Base-by-base conservation (phyloP, 2,329 filamentous ascomycete genomes). In the Dothiorella sarmentorum region DNA sequence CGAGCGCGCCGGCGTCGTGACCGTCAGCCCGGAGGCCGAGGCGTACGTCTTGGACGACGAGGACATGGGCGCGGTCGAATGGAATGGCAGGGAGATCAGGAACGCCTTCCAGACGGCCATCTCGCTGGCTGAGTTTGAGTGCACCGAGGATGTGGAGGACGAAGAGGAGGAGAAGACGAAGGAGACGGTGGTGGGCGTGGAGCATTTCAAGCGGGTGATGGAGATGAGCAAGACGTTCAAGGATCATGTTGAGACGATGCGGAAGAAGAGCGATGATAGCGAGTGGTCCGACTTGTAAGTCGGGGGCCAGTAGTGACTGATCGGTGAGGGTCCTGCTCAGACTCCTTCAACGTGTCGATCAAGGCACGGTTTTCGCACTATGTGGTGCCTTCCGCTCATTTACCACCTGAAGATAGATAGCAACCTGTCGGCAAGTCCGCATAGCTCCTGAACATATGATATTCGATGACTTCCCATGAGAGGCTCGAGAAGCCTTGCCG, bases 61-160 rank as follows among this genome's bases (percentile, higher is more conserved):
- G 3, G 56, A 58, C 10, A 33, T 58, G 33, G 35, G 33, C 24
- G 15, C 15, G 20, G 42, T 38, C 11, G 49, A 59, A 7, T 65
- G 62, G 63, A 65, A 65, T 31, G 63, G 62, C 2, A 45, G 63
- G 4, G 63, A 66, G 33, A 66, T 66, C 33, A 43, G 63, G 2
- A 66, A 66, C n/a, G 63, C 64, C 9, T 64, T 62, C 47, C 65
- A 67, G 33, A 67, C 63, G 3, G 64, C 65, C 3, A 47, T 64
- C 15, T 62, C 63, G 10, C 43, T 67, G 11, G 65, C 65, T 3
- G 58, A 63, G 29, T 62, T 52, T 22, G 62, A 64, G 31, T 17
- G 26, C 9, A 31, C 35, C 2, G 44, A 51, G 44, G 26, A 22
- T 10, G 22, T 11, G 7, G 43, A 49, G 7, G 18, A 27, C 24